phyloP scores from a whole-genome alignment of 495 filamentous ascomycete species.

The Aspergillus sparsus region DNA sequence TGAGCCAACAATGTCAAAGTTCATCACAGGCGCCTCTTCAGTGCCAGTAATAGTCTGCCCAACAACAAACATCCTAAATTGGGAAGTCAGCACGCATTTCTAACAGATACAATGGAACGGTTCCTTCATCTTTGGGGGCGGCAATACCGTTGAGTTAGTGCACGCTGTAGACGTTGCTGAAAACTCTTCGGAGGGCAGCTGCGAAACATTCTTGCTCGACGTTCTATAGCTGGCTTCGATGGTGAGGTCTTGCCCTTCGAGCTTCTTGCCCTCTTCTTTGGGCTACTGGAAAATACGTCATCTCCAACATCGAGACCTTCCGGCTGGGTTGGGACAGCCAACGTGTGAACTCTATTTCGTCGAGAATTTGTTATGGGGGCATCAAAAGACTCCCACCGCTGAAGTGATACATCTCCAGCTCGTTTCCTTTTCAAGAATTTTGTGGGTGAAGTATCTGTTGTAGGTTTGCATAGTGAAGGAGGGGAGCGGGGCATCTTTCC shows the following conservation, averaged over 20 bases:
- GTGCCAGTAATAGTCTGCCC: conserved; percentile 46
- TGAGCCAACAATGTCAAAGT: conserved; percentile 68
- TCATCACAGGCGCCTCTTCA: conserved; percentile 48
- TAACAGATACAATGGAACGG: background rate
- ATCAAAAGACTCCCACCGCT: background rate
- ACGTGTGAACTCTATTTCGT: background rate
- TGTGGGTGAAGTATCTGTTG: background rate
- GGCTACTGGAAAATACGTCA: background rate
- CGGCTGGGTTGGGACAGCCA: background rate
- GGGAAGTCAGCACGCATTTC: background rate
- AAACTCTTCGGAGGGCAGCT: conserved; percentile 41
- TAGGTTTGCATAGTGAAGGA: background rate
- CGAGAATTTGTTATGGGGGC: conserved; percentile 8
- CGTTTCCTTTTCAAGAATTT: conserved; percentile 25
- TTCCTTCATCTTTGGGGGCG: background rate
- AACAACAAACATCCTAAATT: conserved; percentile 58
- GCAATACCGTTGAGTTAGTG: conserved; percentile 45
- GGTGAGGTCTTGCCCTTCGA: conserved; percentile 22
- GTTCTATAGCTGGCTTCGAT: conserved; percentile 31
- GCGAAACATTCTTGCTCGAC: conserved; percentile 42
- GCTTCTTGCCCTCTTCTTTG: conserved; percentile 26
- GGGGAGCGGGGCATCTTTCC: background rate
- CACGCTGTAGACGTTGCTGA: conserved; percentile 43
- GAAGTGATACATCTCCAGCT: background rate
- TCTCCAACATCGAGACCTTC: conserved; percentile 27